Percentiles rank a stretch among this genome's conserved stretches.
These are phyloP conservation scores for Aegilops sharonensis DNA, from an alignment of 176 grass and related monocot species.

Conservation along the genomic window DNA sequence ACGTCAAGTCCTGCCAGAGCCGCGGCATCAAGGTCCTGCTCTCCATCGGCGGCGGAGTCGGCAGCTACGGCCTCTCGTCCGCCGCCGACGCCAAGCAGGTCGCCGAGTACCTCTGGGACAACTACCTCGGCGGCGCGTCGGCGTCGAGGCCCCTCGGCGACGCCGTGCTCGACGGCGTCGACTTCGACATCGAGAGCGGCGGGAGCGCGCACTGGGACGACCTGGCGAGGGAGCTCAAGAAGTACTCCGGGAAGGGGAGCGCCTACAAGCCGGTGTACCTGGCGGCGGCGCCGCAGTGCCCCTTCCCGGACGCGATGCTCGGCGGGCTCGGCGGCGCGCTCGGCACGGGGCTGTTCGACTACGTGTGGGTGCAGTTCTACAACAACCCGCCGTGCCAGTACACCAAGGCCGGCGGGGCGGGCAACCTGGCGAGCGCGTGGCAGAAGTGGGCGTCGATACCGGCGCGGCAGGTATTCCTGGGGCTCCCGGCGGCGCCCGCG, in stretches of 20 bases:
- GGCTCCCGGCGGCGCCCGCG: slow-evolving; percentile 53
- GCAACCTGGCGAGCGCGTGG: slow-evolving; percentile 45
- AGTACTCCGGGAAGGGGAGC: not conserved
- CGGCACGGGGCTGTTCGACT: slow-evolving; percentile 58
- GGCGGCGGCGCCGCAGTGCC: slow-evolving; percentile 66
- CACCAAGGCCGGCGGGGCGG: slow-evolving; percentile 6
- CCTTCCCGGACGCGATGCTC: slow-evolving; percentile 66
- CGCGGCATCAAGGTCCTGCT: slow-evolving; percentile 72
- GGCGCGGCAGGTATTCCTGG: slow-evolving; percentile 50
- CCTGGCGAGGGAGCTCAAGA: slow-evolving; percentile 51
- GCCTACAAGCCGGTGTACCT: slow-evolving; percentile 30
- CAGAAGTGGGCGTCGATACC: slow-evolving; percentile 44
- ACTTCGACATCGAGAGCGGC: slow-evolving; percentile 84
- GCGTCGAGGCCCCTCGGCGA: slow-evolving; percentile 44
- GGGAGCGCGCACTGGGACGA: slow-evolving; percentile 60
- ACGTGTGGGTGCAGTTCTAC: slow-evolving; percentile 96
- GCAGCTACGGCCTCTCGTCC: slow-evolving; percentile 56
- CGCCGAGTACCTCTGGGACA: slow-evolving; percentile 61
- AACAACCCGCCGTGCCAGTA: slow-evolving; percentile 71
- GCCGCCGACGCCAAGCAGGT: slow-evolving; percentile 42
- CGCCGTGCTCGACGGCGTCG: slow-evolving; percentile 67
- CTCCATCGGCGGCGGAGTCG: slow-evolving; percentile 62
- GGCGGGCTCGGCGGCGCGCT: slow-evolving; percentile 51
- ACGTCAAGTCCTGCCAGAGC: slow-evolving; percentile 58
- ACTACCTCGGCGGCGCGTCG: slow-evolving; percentile 64